A percentile compares a stretch with the other conserved stretches of the same genome.
These are phyloP conservation scores for Suhomyces canberraensis DNA, from an alignment of 805 yeast genomes.

Conservation along the genomic window DNA sequence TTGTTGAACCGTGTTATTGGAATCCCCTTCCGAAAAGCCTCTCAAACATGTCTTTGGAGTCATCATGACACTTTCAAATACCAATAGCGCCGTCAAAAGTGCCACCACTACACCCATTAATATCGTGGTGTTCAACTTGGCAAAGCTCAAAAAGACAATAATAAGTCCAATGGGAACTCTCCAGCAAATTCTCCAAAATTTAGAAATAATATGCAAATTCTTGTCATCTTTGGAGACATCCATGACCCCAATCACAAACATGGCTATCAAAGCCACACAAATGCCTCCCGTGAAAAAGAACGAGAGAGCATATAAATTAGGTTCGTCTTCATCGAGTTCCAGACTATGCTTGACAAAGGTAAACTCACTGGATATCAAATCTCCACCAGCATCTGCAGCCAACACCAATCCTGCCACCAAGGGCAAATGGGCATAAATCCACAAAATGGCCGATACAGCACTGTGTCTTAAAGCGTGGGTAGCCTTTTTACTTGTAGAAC, in stretches of 20 bases:
- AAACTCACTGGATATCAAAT: constrained; percentile 33
- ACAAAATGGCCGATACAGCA: constrained; percentile 42
- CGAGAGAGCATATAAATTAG: constrained; percentile 38
- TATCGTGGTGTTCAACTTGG: constrained; percentile 35
- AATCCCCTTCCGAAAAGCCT: background rate
- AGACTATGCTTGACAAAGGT: constrained; percentile 5
- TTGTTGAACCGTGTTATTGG: too few relatives aligned
- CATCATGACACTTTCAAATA: constrained; percentile 36
- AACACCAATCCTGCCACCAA: constrained; percentile 49
- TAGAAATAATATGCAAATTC: constrained; percentile 26
- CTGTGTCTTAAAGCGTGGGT: constrained; percentile 54
- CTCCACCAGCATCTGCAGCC: constrained; percentile 60
- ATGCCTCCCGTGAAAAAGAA: constrained; percentile 55
- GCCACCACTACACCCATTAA: constrained; percentile 43
- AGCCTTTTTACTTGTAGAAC: constrained; percentile 47
- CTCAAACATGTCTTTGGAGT: constrained; percentile 15
- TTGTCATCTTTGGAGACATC: constrained; percentile 45
- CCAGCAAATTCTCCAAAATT: constrained; percentile 36
- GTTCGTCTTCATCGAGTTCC: constrained; percentile 24
- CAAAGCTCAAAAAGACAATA: constrained; percentile 44
- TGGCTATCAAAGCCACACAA: constrained; percentile 38
- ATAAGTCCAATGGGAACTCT: constrained; percentile 40
- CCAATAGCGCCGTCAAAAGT: constrained; percentile 28
- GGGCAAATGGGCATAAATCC: constrained; percentile 49
- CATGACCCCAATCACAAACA: constrained; percentile 40